Conservation (phyloP, 495 filamentous ascomycete species). For the Coniosporium apollinis region DNA sequence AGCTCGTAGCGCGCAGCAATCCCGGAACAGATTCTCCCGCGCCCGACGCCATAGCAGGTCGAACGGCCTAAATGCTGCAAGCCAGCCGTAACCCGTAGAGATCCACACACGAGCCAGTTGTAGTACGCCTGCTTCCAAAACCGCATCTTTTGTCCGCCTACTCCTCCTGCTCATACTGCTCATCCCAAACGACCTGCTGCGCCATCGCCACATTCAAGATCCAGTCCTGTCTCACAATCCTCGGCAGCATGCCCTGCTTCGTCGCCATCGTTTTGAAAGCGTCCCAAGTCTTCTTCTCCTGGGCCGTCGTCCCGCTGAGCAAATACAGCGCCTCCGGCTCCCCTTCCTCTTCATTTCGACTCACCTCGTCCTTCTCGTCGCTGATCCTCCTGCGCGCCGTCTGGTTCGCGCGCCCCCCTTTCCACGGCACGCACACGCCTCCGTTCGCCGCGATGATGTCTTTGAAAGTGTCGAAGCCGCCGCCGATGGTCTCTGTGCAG, state of each 20-base stretch:
- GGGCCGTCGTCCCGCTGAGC: conserved; percentile 9
- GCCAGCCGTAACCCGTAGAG: no score
- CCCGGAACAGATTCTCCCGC: no score
- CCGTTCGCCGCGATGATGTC: conserved; percentile 79
- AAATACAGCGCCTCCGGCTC: conserved; percentile 29
- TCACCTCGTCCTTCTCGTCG: conserved; percentile 36
- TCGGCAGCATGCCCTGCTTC: conserved; percentile 50
- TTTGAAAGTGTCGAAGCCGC: conserved; percentile 68
- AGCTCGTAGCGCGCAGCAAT: no score
- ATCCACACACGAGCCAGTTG: no score
- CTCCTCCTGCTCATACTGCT: no score
- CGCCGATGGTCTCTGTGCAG: conserved; percentile 58
- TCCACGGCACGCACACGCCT: conserved; percentile 58
- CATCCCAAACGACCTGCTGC: conserved; percentile 51
- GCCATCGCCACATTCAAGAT: conserved; percentile 74
- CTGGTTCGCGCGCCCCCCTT: not conserved
- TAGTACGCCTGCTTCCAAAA: no score
- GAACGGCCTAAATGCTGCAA: no score
- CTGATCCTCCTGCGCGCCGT: conserved; percentile 14
- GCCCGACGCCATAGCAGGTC: no score
- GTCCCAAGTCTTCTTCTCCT: conserved; percentile 61
- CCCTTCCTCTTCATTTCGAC: conserved; percentile 29
- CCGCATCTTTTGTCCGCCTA: no score
- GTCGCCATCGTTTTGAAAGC: conserved; percentile 62
- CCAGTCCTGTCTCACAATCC: conserved; percentile 76